Conservation (phyloP, 2,329 filamentous ascomycete genomes). For the Leptographium flavum region DNA sequence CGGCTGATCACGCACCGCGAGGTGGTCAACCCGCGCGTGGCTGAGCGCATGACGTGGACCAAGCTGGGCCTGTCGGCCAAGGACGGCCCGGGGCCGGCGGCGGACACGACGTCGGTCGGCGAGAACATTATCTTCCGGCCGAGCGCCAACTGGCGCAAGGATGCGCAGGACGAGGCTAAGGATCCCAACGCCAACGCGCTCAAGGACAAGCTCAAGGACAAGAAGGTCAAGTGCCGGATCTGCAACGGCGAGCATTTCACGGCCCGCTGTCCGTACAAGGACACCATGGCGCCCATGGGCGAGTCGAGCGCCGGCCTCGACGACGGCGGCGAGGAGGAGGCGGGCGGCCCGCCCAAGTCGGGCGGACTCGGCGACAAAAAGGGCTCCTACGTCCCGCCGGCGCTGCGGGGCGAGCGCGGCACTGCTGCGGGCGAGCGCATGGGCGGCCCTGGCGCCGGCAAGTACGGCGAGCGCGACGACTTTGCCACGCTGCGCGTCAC, state of each 20-base stretch:
- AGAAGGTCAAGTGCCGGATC: constrained; percentile 99
- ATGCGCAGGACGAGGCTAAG: constrained; percentile 64
- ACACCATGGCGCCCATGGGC: constrained; percentile 87
- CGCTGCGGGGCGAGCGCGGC: constrained; percentile 64
- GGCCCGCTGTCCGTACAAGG: constrained; percentile 97
- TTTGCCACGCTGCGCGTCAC: constrained; percentile 92
- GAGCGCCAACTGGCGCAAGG: constrained; percentile 84
- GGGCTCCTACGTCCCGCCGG: constrained; percentile 86
- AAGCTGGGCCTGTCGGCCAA: constrained; percentile 90
- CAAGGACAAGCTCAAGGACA: constrained; percentile 84
- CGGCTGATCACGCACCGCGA: constrained; percentile 84
- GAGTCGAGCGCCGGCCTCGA: constrained; percentile 46
- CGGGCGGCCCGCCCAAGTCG: constrained; percentile 31
- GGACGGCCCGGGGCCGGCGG: constrained; percentile 66
- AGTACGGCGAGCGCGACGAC: constrained; percentile 88
- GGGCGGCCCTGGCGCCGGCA: constrained; percentile 42
- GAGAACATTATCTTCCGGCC: constrained; percentile 98
- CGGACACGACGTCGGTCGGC: constrained; percentile 82
- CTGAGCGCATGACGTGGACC: constrained; percentile 80
- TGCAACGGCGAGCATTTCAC: constrained; percentile 99
- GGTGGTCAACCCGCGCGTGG: constrained; percentile 90
- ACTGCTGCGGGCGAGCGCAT: constrained; percentile 49
- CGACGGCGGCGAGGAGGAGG: constrained; percentile 24
- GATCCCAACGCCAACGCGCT: constrained; percentile 58
- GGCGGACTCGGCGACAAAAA: constrained; percentile 53